Evolutionary conservation across 768 basidiomycete genomes (phyloP), one percentile per base, ranked within the genome.

Genomic region (Lentinula aciculospora): DNA sequence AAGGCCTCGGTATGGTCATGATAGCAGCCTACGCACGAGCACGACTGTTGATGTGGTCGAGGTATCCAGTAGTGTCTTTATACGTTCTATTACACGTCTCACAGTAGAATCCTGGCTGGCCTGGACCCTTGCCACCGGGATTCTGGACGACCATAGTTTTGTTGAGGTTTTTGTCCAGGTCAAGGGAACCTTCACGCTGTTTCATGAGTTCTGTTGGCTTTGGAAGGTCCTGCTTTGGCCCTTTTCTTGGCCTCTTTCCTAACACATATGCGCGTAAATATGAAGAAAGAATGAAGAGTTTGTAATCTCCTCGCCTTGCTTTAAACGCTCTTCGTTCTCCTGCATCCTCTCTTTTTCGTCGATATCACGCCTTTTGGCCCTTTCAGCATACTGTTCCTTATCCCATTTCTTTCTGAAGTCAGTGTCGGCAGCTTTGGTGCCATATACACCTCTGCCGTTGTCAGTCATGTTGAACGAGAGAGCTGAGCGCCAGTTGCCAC

Each of bases 101-200:
- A 67, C 97, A 99, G 71, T 82, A 89, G 74, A 97, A 99, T 0
- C 94, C 94, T 23, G 94, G 94, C 61, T 94, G 88, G 3, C 95
- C 94, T 17, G 94, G 82, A 1, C 95, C 95, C 61, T 84, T 81
- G 17, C 84, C 91, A 37, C 88, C 83, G 1, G 85, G 82, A 67
- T 88, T 87, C 65, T 92, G 86, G 10, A 99, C 94, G 59, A 99
- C 88, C 81, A 95, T 90, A 0, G 91, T 96, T 80, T 98, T 98
- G 65, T 82, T 82, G 32, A 98, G 79, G 72, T 98, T 97, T 77
- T 95, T 97, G 65, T 97, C 93, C 25, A 99, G 84, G 54, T 93
- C 94, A 7, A 99, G 76, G 23, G 90, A 81, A 0, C 72, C 76
- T 36, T 94, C 94, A 45, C 97, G 88, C 63, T 85, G 87, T 68